Evolutionary conservation across 768 basidiomycete species (phyloP).

Genomic region (Gyrodon lividus): DNA sequence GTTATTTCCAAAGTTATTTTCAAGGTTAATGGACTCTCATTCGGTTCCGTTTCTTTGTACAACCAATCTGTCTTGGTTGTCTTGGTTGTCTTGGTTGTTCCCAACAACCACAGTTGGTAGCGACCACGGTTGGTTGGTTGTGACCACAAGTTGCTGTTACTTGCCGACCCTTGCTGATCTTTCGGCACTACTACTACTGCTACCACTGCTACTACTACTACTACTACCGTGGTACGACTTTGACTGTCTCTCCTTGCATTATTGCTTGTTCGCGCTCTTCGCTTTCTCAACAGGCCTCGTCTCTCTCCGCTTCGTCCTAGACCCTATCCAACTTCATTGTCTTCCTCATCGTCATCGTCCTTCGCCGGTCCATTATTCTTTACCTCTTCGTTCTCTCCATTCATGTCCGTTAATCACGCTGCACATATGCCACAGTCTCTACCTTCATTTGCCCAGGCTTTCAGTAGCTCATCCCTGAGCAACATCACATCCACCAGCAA

Average conservation of each 20-base stretch:
- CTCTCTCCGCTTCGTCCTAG: neutral
- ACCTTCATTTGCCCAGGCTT: constrained; percentile 78
- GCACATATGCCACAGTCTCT: constrained; percentile 59
- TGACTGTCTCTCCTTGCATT: neutral
- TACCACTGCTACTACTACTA: no score
- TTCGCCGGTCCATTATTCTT: constrained; percentile 4
- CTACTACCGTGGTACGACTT: neutral
- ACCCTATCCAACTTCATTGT: constrained; percentile 4
- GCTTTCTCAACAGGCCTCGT: constrained; percentile 2
- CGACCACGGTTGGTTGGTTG: neutral
- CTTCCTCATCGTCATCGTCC: constrained; percentile 6
- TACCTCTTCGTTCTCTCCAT: constrained; percentile 1
- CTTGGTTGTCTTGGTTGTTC: neutral
- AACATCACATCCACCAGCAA: constrained; percentile 50
- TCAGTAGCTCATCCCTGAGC: constrained; percentile 56
- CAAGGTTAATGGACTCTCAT: constrained; percentile 1
- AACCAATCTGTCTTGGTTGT: neutral
- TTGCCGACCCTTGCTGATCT: neutral
- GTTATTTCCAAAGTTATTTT: neutral
- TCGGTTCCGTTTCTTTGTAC: constrained; percentile 17
- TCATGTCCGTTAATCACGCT: constrained; percentile 46
- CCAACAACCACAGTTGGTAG: neutral
- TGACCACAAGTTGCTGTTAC: neutral
- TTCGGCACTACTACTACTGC: no score
- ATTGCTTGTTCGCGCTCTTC: neutral